Base-by-base conservation (phyloP, 805 yeast genomes). In the Tetrapisispora nanseiensis region DNA sequence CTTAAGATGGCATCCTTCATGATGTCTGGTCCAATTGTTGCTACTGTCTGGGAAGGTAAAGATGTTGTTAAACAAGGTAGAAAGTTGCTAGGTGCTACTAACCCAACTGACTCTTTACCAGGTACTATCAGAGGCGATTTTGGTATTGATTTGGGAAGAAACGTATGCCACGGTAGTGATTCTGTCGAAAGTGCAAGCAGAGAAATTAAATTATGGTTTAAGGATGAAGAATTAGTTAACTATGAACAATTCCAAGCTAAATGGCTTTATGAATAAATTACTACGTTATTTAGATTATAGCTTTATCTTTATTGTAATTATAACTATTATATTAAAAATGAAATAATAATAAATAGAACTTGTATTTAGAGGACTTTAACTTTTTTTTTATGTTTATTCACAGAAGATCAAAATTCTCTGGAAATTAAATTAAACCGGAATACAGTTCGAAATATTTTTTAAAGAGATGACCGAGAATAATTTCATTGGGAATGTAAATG, bases 31-130 rank as follows among this genome's bases (percentile, higher is more conserved):
- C 99, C 99, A 67, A 83, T 92, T 59, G 80, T 90, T 62, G 98
- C 98, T 61, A 92, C 96, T 68, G 97, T 89, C 61, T 92, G 99
- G 99, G 97, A 92, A 74, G 99, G 99, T 72, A 92, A 89, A 77
- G 97, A 92, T 65, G 98, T 80, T 68, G 98, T 92, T 70, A 89
- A 90, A 76, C 95, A 86, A 71, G 98, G 98, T 69, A 84, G 99
- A 75, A 81, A 76, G 62, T 81, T 92, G 68, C 80, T 92, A 63
- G 99, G 99, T 74, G 97, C 98, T 59, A 92, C 98, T 71, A 90
- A 92, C 85, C 98, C 99, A 67, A 76, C 82, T 67, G 80, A 78
- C 60, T 85, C 96, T 59, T 90, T 95, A 56, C 97, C 97, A 70
- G 99, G 99, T 71, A 92, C 99, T 72, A 92, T 92, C 78, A 87